Base-by-base conservation (phyloP, 257 asterid genomes). In the Striga asiatica region DNA sequence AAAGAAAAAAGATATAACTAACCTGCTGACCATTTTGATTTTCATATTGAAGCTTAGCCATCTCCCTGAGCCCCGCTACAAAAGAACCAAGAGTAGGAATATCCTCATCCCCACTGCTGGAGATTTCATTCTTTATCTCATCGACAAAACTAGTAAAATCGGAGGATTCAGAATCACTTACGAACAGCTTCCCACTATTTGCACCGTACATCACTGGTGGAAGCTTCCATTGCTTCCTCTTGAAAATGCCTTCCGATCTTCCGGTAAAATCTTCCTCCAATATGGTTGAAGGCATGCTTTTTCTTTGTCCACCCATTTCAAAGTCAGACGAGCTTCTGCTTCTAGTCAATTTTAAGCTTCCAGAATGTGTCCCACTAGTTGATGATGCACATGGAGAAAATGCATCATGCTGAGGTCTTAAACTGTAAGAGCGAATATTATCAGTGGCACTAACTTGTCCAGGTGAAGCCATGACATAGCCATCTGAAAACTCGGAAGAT, bases 11-110 rank as follows among this genome's bases (percentile, higher is more conserved):
- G 32, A 7, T 7, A 27, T 27, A 27, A 27, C 32, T 7, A 7
- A 89, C 97, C 93, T 85, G 88, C 66, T 67, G 65, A 55, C 53
- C 62, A 50, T 60, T 43, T 62, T 74, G 76, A 64, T 60, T 57
- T 54, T 70, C 82, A 71, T 59, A 78, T 61, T 89, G 93, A 59
- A 65, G 82, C 74, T 80, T 79, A 11, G 94, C 95, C 89, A 88
- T 84, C 68, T 84, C 94, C 76, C 70, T 78, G 47, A 87, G 78
- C 48, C 94, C 98, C 10, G 95, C 94, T 21, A 91, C 94, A 65
- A 84, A 87, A 45, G 94, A 78, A 58, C 88, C 88, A 47, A 92
- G 88, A 66, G 93, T 88, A 10, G 94, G 94, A 62, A 88, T 81
- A 57, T 80, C 91, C 69, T 80, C 95, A 56, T 86, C 95, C 68